phyloP scores from a whole-genome alignment of 352 stramenopile genomes.

The Thraustochytrium sp. region DNA sequence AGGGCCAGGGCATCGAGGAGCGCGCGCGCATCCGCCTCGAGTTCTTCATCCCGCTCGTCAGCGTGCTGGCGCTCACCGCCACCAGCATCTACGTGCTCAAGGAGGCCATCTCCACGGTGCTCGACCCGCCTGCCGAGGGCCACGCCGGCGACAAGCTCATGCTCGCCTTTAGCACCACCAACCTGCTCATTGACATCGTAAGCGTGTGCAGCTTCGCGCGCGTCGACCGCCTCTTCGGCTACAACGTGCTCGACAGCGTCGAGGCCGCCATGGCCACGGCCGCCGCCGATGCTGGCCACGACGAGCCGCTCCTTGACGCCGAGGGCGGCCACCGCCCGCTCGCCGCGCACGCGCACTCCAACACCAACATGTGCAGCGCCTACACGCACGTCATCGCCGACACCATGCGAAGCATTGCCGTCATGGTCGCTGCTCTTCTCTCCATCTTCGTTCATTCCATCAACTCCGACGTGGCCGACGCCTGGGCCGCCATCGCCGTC shows the following conservation, averaged over 20 bases:
- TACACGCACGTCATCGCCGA: neutral
- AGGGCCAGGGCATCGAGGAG: conserved; percentile 6
- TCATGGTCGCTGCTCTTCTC: neutral
- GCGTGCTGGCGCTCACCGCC: neutral
- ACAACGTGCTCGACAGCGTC: neutral
- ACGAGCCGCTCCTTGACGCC: no score
- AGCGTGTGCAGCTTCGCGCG: conserved; percentile 21
- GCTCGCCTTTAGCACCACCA: conserved; percentile 24
- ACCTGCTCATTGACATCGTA: conserved; percentile 36
- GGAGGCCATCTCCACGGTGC: conserved; percentile 21
- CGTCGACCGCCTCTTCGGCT: conserved; percentile 27
- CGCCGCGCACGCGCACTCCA: no score
- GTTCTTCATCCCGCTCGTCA: conserved; percentile 42
- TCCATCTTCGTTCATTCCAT: neutral
- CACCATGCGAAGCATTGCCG: neutral
- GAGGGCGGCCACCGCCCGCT: no score
- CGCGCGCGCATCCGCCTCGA: conserved; percentile 38
- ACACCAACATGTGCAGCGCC: conserved; percentile 11
- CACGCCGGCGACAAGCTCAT: conserved; percentile 2
- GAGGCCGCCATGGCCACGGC: neutral
- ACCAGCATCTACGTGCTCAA: conserved; percentile 31
- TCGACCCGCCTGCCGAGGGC: neutral
- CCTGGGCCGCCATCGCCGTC: conserved; percentile 29
- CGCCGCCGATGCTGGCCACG: no score
- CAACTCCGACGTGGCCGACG: conserved; percentile 27